Base-by-base conservation (phyloP, 768 basidiomycete genomes). In the Lyophyllum decastes region DNA sequence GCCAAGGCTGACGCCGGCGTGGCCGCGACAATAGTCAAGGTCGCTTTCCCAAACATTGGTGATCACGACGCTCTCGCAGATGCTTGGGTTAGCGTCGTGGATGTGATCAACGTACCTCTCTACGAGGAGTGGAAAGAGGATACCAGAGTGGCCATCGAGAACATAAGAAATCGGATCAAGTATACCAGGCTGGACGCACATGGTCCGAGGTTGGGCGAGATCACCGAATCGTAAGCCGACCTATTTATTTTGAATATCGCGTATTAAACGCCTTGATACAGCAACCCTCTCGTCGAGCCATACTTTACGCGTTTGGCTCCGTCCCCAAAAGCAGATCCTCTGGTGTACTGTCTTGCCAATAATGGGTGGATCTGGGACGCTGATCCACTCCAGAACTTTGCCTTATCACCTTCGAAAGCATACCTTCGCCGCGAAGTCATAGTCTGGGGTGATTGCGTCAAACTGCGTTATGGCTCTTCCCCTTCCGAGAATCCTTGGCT, bases 361-460 rank as follows among this genome's bases (percentile, higher is more conserved):
- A 99, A 99, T 68, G 97, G 97, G 2, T 99, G 97, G 97, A 94
- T 99, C 62, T 99, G 97, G 96, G 77, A 89, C 61, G 95, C 96
- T 2, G 88, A 99, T 68, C 96, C 97, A 0, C 82, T 98, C 16
- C 81, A 87, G 61, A 98, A 98, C 75, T 99, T 99, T 74, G 97
- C 96, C 8, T 82, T 92, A 14, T 83, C 85, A 25, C 90, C 90
- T 0, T 98, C 96, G 22, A 97, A 95, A 71, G 91, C 94, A 0
- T 99, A 98, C 73, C 81, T 98, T 45, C 89, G 94, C 22, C 90
- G 97, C 49, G 93, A 98, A 71, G 94, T 99, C 54, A 98, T 98
- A 64, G 94, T 88, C 24, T 99, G 97, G 97, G 87, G 88, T 44
- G 97, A 99, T 72, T 98, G 97, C 68, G 97, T 99, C 68, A 99